These are phyloP conservation scores for Haberlea rhodopensis DNA, from an alignment of 257 asterid species.

Conservation along the genomic window DNA sequence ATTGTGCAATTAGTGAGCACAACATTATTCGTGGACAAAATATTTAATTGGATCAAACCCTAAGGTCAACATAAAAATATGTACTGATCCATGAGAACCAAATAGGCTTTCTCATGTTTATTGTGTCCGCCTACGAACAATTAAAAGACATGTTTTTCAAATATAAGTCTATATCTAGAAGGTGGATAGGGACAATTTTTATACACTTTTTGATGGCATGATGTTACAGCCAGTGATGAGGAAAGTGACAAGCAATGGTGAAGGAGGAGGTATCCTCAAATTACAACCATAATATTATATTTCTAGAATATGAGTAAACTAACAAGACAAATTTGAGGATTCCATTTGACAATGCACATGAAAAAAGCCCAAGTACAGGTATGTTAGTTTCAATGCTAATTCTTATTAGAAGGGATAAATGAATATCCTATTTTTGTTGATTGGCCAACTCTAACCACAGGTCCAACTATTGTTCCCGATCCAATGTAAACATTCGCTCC, in stretches of 20 bases:
- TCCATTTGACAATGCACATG: neutral
- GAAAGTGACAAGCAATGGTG: neutral
- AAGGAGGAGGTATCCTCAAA: neutral
- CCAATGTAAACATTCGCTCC: conserved; percentile 63
- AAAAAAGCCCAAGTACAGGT: neutral
- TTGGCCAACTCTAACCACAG: too few relatives aligned
- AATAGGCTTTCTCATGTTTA: too few relatives aligned
- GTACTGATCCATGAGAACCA: neutral
- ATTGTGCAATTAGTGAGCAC: conserved; percentile 71
- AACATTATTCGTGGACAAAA: conserved; percentile 59
- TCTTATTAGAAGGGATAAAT: conserved; percentile 16
- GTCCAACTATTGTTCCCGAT: conserved; percentile 77
- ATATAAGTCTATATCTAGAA: too few relatives aligned
- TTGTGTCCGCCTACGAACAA: too few relatives aligned
- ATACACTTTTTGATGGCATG: neutral
- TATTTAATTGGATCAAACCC: conserved; percentile 12
- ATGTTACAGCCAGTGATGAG: neutral
- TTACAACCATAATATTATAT: neutral
- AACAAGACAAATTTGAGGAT: neutral
- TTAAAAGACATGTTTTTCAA: too few relatives aligned
- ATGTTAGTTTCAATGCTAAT: neutral
- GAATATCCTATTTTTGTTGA: too few relatives aligned
- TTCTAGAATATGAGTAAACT: neutral
- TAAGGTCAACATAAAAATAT: conserved; percentile 5
- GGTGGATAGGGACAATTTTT: too few relatives aligned